Conservation (phyloP, 345 rosid genomes). For the Eucalyptus sideroxylon region DNA sequence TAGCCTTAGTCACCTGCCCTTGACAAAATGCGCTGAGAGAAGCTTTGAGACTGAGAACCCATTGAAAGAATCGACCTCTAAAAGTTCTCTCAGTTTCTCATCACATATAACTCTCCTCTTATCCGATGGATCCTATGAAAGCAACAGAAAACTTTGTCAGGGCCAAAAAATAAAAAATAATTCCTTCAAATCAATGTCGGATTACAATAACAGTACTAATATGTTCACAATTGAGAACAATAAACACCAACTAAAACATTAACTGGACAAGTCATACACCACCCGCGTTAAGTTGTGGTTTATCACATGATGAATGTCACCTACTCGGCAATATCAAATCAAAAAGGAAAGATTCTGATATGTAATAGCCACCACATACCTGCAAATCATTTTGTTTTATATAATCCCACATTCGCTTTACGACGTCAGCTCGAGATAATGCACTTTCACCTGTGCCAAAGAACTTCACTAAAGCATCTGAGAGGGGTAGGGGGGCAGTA, state of each 20-base stretch:
- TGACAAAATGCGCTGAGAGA: slow-evolving; percentile 35
- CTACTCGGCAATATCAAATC: background rate
- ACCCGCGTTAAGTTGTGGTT: background rate
- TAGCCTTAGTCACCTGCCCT: slow-evolving; percentile 28
- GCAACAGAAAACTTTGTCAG: background rate
- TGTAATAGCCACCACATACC: slow-evolving; percentile 11
- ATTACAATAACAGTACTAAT: background rate
- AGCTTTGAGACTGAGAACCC: slow-evolving; percentile 38
- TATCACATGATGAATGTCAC: background rate
- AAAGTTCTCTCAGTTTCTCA: slow-evolving; percentile 52
- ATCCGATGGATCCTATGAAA: slow-evolving; percentile 42
- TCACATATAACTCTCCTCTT: slow-evolving; percentile 41
- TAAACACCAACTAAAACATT: background rate
- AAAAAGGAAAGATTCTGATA: background rate
- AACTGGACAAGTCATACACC: background rate
- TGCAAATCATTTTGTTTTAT: slow-evolving; percentile 53
- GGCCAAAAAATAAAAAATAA: background rate
- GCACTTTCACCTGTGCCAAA: slow-evolving; percentile 53
- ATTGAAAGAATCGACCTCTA: slow-evolving; percentile 36
- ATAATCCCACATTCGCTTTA: slow-evolving; percentile 56
- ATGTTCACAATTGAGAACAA: background rate
- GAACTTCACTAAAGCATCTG: slow-evolving; percentile 45
- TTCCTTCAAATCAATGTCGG: background rate
- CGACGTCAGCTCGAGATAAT: slow-evolving; percentile 37
- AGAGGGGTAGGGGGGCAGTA: slow-evolving; percentile 48